phyloP scores from a whole-genome alignment of 2,329 filamentous ascomycete genomes.

The Polychaeton citri region DNA sequence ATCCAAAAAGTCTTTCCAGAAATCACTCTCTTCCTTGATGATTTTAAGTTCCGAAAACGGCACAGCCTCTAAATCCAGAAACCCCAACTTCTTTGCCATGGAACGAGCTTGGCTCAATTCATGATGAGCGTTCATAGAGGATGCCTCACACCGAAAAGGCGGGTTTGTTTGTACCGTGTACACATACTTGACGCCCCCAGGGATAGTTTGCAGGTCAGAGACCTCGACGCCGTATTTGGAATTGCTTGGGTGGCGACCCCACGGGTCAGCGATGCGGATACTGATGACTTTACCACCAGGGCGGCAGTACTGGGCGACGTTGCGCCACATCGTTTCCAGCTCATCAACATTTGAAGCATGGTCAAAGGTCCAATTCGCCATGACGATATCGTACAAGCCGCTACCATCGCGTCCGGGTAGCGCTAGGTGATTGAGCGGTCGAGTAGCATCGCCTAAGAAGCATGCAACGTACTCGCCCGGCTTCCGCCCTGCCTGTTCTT shows the following conservation, averaged over 20 bases:
- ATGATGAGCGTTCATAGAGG: constrained; percentile 3
- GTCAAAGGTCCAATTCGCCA: constrained; percentile 8
- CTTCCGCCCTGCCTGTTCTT: constrained; percentile 3
- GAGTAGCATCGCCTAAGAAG: constrained; percentile 5
- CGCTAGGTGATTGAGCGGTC: constrained; percentile 4
- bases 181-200: constrained; percentile 5
- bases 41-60: too few relatives aligned
- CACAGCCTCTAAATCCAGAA: constrained; percentile 1
- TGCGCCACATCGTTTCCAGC: constrained; percentile 3
- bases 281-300: constrained; percentile 7
- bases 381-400: constrained; percentile 8
- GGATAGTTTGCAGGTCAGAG: constrained; percentile 3
- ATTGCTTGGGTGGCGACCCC: constrained; percentile 2
- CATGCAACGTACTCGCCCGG: constrained; percentile 7
- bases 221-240: constrained; percentile 7
- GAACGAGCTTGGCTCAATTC: constrained; percentile 4
- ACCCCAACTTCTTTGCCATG: constrained; percentile 4
- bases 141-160: constrained; percentile 4
- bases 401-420: too few relatives aligned
- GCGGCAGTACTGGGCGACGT: constrained; percentile 6
- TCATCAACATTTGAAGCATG: constrained; percentile 5
- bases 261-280: constrained; percentile 3
- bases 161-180: constrained; percentile 3
- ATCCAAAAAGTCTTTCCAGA: too few relatives aligned
- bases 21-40: too few relatives aligned